Evolutionary conservation across 345 rosid species (phyloP).

Genomic region (Brassica rapa): DNA sequence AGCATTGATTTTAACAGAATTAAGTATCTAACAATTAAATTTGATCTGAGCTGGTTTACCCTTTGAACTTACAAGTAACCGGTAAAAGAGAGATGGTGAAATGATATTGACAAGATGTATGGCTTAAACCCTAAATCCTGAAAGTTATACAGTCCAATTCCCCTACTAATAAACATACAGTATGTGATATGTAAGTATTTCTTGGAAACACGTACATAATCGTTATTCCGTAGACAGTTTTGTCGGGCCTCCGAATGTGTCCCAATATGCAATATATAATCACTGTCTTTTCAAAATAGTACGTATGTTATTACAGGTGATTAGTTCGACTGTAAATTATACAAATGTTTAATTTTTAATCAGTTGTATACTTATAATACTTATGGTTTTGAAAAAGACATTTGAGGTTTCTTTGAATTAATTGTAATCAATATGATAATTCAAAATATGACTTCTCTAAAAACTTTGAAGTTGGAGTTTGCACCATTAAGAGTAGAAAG

Average conservation of each 20-base stretch:
- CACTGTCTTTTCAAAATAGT: constrained; percentile 26
- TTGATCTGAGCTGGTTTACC: too few species aligned
- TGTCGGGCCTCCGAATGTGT: constrained; percentile 29
- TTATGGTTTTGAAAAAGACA: neutral
- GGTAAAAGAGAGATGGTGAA: too few species aligned
- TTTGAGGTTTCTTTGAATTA: neutral
- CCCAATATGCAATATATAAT: constrained; percentile 18
- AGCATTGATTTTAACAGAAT: too few species aligned
- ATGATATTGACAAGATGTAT: too few species aligned
- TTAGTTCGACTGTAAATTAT: constrained; percentile 10
- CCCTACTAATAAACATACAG: neutral
- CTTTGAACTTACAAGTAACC: too few species aligned
- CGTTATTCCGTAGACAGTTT: constrained; percentile 20
- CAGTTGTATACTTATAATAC: neutral
- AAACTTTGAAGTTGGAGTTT: neutral
- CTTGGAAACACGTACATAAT: constrained; percentile 29
- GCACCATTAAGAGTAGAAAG: neutral
- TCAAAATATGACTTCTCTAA: neutral
- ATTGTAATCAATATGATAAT: neutral
- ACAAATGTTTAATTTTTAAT: neutral
- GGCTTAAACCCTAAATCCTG: too few species aligned
- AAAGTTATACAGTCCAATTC: too few species aligned
- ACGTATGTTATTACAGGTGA: neutral
- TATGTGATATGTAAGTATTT: neutral
- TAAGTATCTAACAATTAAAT: too few species aligned